Conservation (phyloP, 139 green algal species). For the Coelastrella sp. region DNA sequence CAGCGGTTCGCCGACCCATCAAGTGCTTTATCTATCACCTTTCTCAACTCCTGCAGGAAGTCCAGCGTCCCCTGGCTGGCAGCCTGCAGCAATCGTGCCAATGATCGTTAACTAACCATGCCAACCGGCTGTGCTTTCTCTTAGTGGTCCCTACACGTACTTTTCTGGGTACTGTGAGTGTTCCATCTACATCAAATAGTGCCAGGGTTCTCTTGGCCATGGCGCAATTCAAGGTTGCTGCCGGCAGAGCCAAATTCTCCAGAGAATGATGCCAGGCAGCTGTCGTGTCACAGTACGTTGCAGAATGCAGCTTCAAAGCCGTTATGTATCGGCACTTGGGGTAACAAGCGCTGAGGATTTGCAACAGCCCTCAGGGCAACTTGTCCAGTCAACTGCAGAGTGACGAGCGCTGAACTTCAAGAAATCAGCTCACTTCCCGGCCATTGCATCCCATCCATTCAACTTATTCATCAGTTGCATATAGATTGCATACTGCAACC, state of each 20-base stretch:
- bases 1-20: background rate
- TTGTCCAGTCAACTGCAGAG: too few species aligned
- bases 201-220: slow-evolving; percentile 64
- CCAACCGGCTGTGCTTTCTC: slow-evolving; percentile 15
- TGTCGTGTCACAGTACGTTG: background rate
- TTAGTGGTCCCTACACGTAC: slow-evolving; percentile 44
- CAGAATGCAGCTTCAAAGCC: background rate
- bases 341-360: too few species aligned
- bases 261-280: background rate
- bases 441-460: too few species aligned
- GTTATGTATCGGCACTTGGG: too few species aligned
- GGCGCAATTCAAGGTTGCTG: background rate
- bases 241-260: background rate
- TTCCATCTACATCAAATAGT: slow-evolving; percentile 98
- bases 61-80: slow-evolving; percentile 72
- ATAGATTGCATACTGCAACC: too few species aligned
- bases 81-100: slow-evolving; percentile 45
- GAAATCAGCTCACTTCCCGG: too few species aligned
- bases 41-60: slow-evolving; percentile 88
- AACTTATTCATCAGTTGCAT: too few species aligned
- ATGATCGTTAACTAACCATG: slow-evolving; percentile 33
- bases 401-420: too few species aligned
- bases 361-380: too few species aligned
- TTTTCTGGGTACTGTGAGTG: slow-evolving; percentile 91
- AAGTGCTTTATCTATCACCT: slow-evolving; percentile 65